phyloP scores from a whole-genome alignment of 2,329 filamentous ascomycete species.

The Xylariaceae sp. region DNA sequence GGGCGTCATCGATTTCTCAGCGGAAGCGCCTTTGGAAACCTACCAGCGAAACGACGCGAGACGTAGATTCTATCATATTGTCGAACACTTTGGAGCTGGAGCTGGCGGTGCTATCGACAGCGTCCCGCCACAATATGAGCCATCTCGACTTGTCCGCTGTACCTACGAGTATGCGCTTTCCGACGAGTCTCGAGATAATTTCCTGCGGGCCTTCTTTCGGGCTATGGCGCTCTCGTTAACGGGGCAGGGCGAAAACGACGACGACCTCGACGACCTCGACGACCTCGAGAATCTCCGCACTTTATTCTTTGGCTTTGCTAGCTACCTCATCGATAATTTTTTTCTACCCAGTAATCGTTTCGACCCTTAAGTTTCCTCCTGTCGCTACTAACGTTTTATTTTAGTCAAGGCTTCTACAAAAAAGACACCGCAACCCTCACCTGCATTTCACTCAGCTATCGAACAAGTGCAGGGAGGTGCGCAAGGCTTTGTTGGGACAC shows the following conservation, averaged over 20 bases:
- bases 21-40: constrained; percentile 22
- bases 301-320: constrained; percentile 33
- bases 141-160: constrained; percentile 34
- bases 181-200: constrained; percentile 34
- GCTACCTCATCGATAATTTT: too few relatives aligned
- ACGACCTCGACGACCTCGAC: constrained; percentile 14
- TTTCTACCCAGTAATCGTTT: constrained; percentile 34
- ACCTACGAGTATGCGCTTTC: constrained; percentile 40
- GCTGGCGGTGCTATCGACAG: constrained; percentile 3
- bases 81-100: constrained; percentile 30
- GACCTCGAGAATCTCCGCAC: constrained; percentile 26
- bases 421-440: constrained; percentile 36
- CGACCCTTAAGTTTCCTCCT: not conserved
- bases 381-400: constrained; percentile 10
- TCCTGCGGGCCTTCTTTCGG: constrained; percentile 37
- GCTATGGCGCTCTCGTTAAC: constrained; percentile 31
- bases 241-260: not conserved
- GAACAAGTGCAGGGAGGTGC: constrained; percentile 27
- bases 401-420: constrained; percentile 36
- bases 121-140: constrained; percentile 28
- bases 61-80: constrained; percentile 30
- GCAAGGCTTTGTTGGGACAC: constrained; percentile 30
- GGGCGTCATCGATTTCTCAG: constrained; percentile 27
- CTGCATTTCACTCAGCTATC: constrained; percentile 33
- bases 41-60: constrained; percentile 25